phyloP scores from a whole-genome alignment of 768 basidiomycete species.

The Tulasnella sp. region DNA sequence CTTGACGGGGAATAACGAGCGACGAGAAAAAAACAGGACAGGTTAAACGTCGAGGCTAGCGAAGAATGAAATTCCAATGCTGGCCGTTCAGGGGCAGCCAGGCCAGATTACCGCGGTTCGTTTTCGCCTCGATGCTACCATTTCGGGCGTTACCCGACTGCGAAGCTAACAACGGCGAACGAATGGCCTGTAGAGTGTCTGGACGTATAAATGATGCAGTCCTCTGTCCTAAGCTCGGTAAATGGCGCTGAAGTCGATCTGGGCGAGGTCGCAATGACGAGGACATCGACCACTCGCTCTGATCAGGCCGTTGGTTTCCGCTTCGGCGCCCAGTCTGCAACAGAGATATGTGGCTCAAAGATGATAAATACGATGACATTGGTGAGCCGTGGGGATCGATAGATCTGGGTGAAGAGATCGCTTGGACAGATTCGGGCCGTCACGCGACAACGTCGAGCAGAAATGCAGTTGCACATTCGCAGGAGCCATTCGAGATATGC shows the following conservation, averaged over 20 bases:
- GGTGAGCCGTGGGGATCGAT: background rate
- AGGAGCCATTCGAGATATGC: background rate
- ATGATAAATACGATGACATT: background rate
- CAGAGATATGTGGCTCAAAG: too few species aligned
- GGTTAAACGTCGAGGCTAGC: background rate
- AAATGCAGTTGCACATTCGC: conserved; percentile 2
- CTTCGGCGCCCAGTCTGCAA: too few species aligned
- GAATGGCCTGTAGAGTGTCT: background rate
- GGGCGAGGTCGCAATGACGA: too few species aligned
- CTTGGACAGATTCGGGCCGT: background rate
- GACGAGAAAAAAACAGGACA: background rate
- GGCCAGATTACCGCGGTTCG: background rate
- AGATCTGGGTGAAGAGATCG: background rate
- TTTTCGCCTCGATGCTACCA: background rate
- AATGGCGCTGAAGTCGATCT: too few species aligned
- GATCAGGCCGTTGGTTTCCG: too few species aligned
- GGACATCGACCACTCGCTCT: too few species aligned
- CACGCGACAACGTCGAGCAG: background rate
- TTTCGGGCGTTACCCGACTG: background rate
- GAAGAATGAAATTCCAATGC: conserved; percentile 1
- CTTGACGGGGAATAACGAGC: background rate
- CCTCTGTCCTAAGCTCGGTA: too few species aligned
- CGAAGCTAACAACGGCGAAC: background rate
- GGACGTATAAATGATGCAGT: too few species aligned
- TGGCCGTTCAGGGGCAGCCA: background rate